phyloP scores from a whole-genome alignment of 169 alveolate genomes.

The Eimeria sp. region DNA sequence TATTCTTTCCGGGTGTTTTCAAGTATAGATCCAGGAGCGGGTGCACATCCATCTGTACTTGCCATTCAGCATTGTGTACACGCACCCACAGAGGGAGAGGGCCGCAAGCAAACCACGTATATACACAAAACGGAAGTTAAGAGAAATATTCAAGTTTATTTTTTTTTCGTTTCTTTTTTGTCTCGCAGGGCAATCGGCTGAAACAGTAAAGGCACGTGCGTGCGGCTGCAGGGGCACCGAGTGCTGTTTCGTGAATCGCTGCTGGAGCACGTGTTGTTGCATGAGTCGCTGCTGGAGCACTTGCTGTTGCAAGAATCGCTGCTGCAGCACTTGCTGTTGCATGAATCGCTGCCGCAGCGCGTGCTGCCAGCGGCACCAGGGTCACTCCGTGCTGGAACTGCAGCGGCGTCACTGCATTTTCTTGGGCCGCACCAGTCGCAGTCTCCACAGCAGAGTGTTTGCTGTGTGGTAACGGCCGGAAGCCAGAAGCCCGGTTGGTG shows the following conservation, averaged over 20 bases:
- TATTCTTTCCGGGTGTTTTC: not conserved
- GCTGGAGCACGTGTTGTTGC: too few species aligned
- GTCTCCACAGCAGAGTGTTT: slow-evolving; percentile 41
- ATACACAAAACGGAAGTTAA: too few species aligned
- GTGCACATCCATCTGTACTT: not conserved
- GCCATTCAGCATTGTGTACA: too few species aligned
- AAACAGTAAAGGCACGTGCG: slow-evolving; percentile 12
- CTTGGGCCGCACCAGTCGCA: slow-evolving; percentile 8
- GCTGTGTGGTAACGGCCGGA: slow-evolving; percentile 40
- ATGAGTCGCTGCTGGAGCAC: too few species aligned
- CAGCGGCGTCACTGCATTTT: not conserved
- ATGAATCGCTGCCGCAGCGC: slow-evolving; percentile 12
- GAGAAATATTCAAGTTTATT: not conserved
- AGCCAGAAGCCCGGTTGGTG: not conserved
- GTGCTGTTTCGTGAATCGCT: too few species aligned
- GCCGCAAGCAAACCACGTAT: too few species aligned
- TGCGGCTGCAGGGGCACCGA: slow-evolving; percentile 16
- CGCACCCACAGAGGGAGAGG: too few species aligned
- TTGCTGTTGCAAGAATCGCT: too few species aligned
- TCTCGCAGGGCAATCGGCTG: not conserved
- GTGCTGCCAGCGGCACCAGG: slow-evolving; percentile 7
- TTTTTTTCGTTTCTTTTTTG: not conserved
- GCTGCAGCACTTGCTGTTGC: too few species aligned
- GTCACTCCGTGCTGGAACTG: not conserved
- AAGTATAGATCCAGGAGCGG: not conserved